These are phyloP conservation scores for Penicillium sp. DNA, from an alignment of 2,329 filamentous ascomycete species.

Conservation along the genomic window DNA sequence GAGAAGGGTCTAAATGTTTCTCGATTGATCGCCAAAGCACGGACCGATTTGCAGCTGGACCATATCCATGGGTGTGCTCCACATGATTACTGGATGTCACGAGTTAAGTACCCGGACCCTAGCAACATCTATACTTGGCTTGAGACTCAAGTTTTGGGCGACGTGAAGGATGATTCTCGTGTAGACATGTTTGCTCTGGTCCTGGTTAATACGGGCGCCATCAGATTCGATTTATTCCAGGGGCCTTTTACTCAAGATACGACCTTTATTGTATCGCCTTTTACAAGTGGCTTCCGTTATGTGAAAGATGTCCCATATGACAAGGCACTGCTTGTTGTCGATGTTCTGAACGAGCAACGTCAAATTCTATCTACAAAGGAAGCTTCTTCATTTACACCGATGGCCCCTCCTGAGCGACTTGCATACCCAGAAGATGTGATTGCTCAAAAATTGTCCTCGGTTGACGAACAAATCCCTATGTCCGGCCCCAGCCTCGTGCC, in stretches of 20 bases:
- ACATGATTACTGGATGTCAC: slow-evolving; percentile 74
- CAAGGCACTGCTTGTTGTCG: slow-evolving; percentile 67
- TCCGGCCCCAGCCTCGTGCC: slow-evolving; percentile 52
- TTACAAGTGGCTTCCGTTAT: slow-evolving; percentile 73
- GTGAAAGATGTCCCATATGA: slow-evolving; percentile 78
- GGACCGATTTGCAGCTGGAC: slow-evolving; percentile 70
- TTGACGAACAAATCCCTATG: slow-evolving; percentile 32
- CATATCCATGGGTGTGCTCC: slow-evolving; percentile 79
- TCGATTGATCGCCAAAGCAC: slow-evolving; percentile 65
- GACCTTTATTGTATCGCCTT: slow-evolving; percentile 83
- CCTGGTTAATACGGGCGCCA: slow-evolving; percentile 83
- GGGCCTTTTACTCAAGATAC: slow-evolving; percentile 86
- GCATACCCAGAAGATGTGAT: slow-evolving; percentile 26
- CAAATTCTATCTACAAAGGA: slow-evolving; percentile 44
- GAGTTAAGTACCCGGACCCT: slow-evolving; percentile 69
- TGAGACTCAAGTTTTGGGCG: slow-evolving; percentile 70
- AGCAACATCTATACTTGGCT: slow-evolving; percentile 82
- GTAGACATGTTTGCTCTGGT: slow-evolving; percentile 63
- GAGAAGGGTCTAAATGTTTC: slow-evolving; percentile 71
- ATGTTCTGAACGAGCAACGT: slow-evolving; percentile 58
- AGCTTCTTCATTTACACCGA: slow-evolving; percentile 24
- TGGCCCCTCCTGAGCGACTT: slow-evolving; percentile 50
- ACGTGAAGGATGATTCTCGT: slow-evolving; percentile 58
- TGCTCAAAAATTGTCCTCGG: slow-evolving; percentile 11
- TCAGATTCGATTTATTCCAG: slow-evolving; percentile 94